Base-by-base conservation (phyloP, 306 rosid species). In the Boehmeria nivea region DNA sequence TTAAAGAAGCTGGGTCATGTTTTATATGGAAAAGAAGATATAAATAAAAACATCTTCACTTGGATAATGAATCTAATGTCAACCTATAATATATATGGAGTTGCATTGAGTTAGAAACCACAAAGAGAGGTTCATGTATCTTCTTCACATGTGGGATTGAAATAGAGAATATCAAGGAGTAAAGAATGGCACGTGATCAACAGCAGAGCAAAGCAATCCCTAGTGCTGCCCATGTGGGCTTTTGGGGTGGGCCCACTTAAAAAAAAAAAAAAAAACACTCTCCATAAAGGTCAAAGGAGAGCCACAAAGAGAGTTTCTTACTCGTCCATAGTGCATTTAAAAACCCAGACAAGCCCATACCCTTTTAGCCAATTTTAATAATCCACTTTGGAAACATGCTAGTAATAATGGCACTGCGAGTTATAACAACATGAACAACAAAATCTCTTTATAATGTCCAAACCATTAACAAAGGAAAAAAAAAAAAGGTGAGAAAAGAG, bases 181-280 rank as follows among this genome's bases (percentile, higher is more conserved):
- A 51, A 64, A 57, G 49, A 69, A 49, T 53, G 64, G 77, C 84
- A 76, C 84, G 78, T 79, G 86, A 70, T 20, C 34, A 58, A 46
- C 53, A 60, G 51, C 56, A 49, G 37, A 59, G 65, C 50, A 21
- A 42, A 24, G 43, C 78, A 33, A 4, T 4, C 38, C 38, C 38
- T 74, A 83, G 79, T 80, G 83, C 80, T 49, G 26, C 58, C 83
- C 90, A 83, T 78, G 81, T 75, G 79, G 45, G 67, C 2, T 28
- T 40, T 16, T n/a, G 57, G 53, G 43, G 7, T 68, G 83, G 75
- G 69, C 59, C 85, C 83, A 71, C 58, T 19, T 11, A 38, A 76
- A 31, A 51, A 11, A 20, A 8, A 11, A 40, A 52, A 2, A 67
- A 31, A 16, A 44, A 71, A 64, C 43, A 54, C 56, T 40, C 8